phyloP scores from a whole-genome alignment of 2,329 filamentous ascomycete genomes.

The Rutstroemia sp. region DNA sequence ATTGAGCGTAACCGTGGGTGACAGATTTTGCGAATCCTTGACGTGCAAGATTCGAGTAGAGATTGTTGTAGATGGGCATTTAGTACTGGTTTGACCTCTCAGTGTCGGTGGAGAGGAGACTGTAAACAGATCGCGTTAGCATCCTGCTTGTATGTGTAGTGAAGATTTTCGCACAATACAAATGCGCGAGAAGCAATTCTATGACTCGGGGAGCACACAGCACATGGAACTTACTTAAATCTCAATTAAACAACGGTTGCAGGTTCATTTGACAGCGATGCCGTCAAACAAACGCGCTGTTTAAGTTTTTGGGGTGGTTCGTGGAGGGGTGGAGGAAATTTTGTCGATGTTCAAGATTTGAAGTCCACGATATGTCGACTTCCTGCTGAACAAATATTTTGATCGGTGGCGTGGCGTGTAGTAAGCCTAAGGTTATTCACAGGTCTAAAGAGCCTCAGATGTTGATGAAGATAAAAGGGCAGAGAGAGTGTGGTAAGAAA shows the following conservation, averaged over 20 bases:
- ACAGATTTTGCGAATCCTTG: slow-evolving; percentile 96
- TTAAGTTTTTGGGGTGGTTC: slow-evolving; percentile 22
- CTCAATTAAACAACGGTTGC: slow-evolving; percentile 43
- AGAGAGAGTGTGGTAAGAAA: too few species aligned
- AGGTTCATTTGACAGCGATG: slow-evolving; percentile 98
- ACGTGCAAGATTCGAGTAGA: slow-evolving; percentile 81
- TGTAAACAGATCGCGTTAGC: slow-evolving; percentile 12
- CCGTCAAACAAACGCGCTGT: slow-evolving; percentile 90
- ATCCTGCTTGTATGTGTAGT: background rate
- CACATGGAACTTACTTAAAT: slow-evolving; percentile 12
- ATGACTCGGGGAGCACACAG: slow-evolving; percentile 1
- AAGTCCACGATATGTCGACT: background rate
- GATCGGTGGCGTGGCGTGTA: background rate
- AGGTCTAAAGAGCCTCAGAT: background rate
- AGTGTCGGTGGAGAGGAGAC: slow-evolving; percentile 36
- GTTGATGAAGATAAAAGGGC: background rate
- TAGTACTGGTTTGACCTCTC: slow-evolving; percentile 67
- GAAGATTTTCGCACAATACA: background rate
- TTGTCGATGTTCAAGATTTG: background rate
- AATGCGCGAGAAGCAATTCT: background rate
- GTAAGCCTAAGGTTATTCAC: background rate
- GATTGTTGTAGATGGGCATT: slow-evolving; percentile 75
- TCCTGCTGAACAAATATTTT: background rate
- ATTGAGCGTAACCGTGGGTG: slow-evolving; percentile 96
- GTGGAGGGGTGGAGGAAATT: slow-evolving; percentile 4